Conservation (phyloP, 805 yeast species). For the Myxozyma kluyveri region DNA sequence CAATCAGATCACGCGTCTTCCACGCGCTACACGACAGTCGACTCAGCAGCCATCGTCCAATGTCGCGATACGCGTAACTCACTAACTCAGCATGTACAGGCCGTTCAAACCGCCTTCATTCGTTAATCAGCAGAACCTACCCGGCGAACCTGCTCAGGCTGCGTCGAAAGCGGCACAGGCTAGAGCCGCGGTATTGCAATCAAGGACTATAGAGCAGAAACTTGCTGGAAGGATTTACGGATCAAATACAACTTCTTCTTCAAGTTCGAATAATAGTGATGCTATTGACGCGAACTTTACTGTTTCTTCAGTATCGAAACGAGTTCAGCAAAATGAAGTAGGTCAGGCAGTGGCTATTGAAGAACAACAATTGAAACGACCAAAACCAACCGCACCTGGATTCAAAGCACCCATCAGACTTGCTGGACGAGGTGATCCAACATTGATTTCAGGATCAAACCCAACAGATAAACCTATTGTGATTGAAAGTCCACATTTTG, state of each 20-base stretch:
- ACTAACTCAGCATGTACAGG: no score
- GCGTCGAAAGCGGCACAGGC: neutral
- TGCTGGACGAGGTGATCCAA: conserved; percentile 4
- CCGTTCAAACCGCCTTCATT: conserved; percentile 26
- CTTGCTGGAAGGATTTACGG: neutral
- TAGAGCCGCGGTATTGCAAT: neutral
- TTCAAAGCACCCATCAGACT: neutral
- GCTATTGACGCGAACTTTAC: neutral
- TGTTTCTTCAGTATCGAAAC: no score
- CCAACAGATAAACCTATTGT: neutral
- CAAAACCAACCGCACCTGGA: neutral
- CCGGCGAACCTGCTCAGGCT: neutral
- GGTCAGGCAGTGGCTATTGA: no score
- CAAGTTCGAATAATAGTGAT: neutral
- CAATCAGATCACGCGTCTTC: no score
- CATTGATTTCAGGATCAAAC: neutral
- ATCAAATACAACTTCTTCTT: neutral
- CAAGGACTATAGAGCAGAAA: no score
- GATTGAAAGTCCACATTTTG: neutral
- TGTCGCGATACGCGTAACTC: conserved; percentile 11
- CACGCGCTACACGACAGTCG: no score
- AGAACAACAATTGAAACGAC: neutral
- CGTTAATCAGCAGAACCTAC: neutral
- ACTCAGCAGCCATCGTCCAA: no score
- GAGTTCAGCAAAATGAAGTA: no score